Conservation (phyloP, 1,139 yeast species). For the Yamadazyma taylorii region DNA sequence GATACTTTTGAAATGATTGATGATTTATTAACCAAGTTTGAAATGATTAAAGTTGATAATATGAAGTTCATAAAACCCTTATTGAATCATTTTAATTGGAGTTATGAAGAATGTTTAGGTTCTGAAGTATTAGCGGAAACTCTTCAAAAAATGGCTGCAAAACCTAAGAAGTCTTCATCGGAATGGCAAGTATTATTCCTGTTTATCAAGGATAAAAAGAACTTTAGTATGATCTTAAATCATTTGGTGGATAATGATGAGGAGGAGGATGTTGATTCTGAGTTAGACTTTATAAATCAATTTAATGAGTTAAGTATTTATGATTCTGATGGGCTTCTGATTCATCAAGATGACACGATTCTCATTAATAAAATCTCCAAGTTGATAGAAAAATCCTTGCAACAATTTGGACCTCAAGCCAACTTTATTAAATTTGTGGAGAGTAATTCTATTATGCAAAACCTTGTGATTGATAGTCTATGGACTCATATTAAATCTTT, state of each 20-base stretch:
- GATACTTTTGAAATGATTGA: conserved; percentile 25
- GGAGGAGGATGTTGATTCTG: conserved; percentile 2
- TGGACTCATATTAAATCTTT: conserved; percentile 17
- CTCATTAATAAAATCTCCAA: background rate
- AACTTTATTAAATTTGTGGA: conserved; percentile 5
- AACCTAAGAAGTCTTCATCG: conserved; percentile 5
- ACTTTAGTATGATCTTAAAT: conserved; percentile 12
- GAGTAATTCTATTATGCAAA: conserved; percentile 1
- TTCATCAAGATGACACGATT: background rate
- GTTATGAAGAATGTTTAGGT: conserved; percentile 10
- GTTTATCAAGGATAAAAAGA: conserved; percentile 14
- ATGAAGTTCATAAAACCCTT: conserved; percentile 9
- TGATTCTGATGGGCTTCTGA: background rate
- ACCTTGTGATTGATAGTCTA: conserved; percentile 14
- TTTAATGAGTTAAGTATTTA: background rate
- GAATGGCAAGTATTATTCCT: conserved; percentile 21
- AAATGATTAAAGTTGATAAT: conserved; percentile 21
- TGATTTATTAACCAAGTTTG: conserved; percentile 30
- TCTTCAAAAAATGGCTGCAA: conserved; percentile 9
- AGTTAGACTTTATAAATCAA: too few species aligned
- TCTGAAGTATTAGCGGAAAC: conserved; percentile 9
- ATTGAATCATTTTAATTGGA: conserved; percentile 8
- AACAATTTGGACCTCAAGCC: background rate
- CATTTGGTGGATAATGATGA: conserved; percentile 4
- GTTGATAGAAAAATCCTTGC: background rate